phyloP scores from a whole-genome alignment of 306 rosid species.

The Vachellia collinsii region DNA sequence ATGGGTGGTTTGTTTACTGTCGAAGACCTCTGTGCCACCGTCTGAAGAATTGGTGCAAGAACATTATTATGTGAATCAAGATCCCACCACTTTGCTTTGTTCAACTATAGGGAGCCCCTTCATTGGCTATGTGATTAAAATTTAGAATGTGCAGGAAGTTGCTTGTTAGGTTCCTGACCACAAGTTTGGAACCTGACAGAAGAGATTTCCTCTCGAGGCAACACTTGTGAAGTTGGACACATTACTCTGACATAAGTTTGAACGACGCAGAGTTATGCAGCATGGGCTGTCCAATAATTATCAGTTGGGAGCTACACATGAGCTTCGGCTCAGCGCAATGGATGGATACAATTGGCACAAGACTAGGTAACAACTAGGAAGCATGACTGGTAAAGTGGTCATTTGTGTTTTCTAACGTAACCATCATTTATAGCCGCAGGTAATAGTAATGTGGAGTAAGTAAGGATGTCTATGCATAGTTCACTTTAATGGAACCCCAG shows the following conservation, averaged over 20 bases:
- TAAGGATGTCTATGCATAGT: not conserved
- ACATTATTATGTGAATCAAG: constrained; percentile 34
- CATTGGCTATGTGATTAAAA: not conserved
- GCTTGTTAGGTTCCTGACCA: constrained; percentile 45
- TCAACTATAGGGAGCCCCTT: not conserved
- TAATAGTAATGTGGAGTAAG: not conserved
- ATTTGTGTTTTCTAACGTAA: not conserved
- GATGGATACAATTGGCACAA: constrained; percentile 62
- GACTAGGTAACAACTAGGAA: constrained; percentile 40
- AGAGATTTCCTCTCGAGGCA: constrained; percentile 53
- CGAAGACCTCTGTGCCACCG: constrained; percentile 33
- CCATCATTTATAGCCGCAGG: not conserved
- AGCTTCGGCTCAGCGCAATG: not conserved
- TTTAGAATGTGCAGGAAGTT: constrained; percentile 41
- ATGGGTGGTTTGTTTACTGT: constrained; percentile 11
- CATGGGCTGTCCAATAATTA: constrained; percentile 49
- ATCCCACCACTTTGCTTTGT: constrained; percentile 51
- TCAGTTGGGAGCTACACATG: not conserved
- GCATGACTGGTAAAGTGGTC: not conserved
- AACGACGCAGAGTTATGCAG: constrained; percentile 53
- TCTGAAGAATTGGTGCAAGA: constrained; percentile 29
- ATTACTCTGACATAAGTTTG: constrained; percentile 33
- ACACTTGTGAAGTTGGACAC: constrained; percentile 47
- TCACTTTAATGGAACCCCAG: not conserved
- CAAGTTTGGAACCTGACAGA: constrained; percentile 55